A percentile compares a stretch with the other conserved stretches of the same genome.
Conservation (phyloP, 176 grass and related monocot species). For the Zea luxurians region DNA sequence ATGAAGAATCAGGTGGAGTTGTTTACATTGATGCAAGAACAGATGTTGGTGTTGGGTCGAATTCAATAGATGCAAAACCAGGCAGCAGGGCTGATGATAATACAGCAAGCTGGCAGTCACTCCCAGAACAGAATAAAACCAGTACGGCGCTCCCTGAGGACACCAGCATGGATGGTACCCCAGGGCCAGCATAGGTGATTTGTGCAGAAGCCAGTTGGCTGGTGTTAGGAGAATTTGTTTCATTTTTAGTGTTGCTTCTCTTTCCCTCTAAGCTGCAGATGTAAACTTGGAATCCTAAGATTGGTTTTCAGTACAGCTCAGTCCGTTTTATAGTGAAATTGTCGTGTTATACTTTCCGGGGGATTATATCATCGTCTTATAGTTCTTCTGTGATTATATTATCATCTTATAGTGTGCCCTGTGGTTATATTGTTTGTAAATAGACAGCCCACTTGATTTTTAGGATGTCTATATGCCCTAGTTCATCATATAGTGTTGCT, state of each 20-base stretch:
- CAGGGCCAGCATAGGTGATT: conserved; percentile 44
- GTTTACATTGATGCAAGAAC: conserved; percentile 19
- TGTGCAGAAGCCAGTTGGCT: conserved; percentile 30
- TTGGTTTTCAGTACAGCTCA: conserved; percentile 4
- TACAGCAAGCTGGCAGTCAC: conserved; percentile 26
- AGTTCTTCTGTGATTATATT: background rate
- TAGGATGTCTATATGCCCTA: background rate
- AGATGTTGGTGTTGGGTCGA: conserved; percentile 26
- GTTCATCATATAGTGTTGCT: background rate
- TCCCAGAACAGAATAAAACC: conserved; percentile 34
- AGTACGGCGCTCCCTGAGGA: conserved; percentile 50
- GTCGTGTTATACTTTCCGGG: background rate
- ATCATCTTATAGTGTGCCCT: background rate
- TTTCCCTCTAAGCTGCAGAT: conserved; percentile 3
- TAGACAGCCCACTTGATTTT: background rate
- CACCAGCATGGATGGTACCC: conserved; percentile 49
- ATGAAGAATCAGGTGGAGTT: conserved; percentile 38
- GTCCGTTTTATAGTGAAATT: conserved; percentile 1
- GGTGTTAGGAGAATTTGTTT: conserved; percentile 2
- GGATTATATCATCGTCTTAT: background rate
- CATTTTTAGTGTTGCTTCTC: conserved; percentile 12
- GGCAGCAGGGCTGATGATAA: conserved; percentile 30
- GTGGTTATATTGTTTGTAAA: background rate
- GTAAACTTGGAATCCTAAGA: conserved; percentile 1
- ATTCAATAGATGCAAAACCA: conserved; percentile 35